Evolutionary conservation across 495 filamentous ascomycete genomes (phyloP), one percentile per base, ranked within the genome.

Genomic region (Aspergillus kassunensis): DNA sequence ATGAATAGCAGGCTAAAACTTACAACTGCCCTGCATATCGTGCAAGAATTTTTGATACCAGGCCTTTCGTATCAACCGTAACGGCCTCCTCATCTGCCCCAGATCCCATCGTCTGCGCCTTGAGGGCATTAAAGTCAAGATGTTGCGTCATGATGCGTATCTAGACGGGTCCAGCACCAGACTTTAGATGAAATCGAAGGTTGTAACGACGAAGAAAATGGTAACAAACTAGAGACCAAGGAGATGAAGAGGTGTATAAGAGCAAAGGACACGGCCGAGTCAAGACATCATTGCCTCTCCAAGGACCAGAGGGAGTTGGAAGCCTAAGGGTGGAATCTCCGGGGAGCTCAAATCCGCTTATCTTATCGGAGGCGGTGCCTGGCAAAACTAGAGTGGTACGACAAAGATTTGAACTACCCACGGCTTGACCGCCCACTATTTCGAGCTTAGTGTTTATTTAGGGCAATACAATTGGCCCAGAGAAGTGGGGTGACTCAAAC

Each of bases 31-130:
- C 91, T 8, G 90, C 93, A 67, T 98, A 98, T 52, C 93, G 75
- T 15, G 93, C 92, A 34, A 98, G 79, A 1, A 97, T 91, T 70
- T 99, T 99, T 67, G 97, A 95, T 53, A 99, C 97, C 58, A 99
- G 73, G 24, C 91, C 95, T 59, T 95, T 77, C 20, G 93, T 99
- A 63, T 99, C 96, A 49, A 97, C 95, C 0, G 95, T 99, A 30
- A 99, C 95, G n/a, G 93, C 95, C 65, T 96, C 91, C 61, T 97
- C 93, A 52, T 93, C 89, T 42, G 87, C 85, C 24, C 89, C 87
- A 36, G 90, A 85, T 36, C 80, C 83, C 77, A 98, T 79, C 13
- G 93, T 91, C 63, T 87, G 88, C 46, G 90, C 89, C 54, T 88
- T 85, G 40, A 98, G 78, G 55, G 84, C 83, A 61, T 85, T 85